Conservation (phyloP, 1,284 basidiomycete genomes). For the Ceratobasidium sp. region DNA sequence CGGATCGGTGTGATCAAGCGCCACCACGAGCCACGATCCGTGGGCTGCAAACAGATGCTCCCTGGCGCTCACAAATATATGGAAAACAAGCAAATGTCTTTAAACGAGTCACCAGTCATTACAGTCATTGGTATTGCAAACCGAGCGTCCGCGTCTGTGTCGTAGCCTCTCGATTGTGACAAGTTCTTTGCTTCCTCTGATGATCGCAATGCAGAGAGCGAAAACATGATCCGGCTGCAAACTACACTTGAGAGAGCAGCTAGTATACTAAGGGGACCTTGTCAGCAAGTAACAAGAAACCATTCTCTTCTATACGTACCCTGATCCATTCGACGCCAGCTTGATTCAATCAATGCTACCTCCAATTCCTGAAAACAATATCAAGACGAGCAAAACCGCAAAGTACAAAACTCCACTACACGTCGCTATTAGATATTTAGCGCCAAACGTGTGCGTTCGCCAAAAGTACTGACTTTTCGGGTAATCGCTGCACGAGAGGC, state of each 20-base stretch:
- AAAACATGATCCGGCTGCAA: too few species aligned
- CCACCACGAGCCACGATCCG: too few species aligned
- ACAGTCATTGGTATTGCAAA: too few species aligned
- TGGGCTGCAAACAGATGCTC: too few species aligned
- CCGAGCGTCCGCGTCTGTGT: too few species aligned
- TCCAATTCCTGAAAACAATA: slow-evolving; percentile 11
- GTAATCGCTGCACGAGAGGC: slow-evolving; percentile 5
- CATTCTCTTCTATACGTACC: slow-evolving; percentile 4
- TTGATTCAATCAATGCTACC: slow-evolving; percentile 17
- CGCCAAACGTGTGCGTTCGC: background rate
- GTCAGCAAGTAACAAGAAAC: background rate
- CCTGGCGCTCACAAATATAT: too few species aligned
- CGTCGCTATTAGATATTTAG: background rate
- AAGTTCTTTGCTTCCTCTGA: too few species aligned
- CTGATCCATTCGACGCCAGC: slow-evolving; percentile 18
- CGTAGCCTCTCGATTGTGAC: too few species aligned
- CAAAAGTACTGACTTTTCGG: background rate
- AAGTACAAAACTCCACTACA: slow-evolving; percentile 2
- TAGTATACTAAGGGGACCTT: background rate
- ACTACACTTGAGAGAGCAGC: slow-evolving; percentile 4
- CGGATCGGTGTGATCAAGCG: too few species aligned
- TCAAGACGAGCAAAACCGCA: background rate
- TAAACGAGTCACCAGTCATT: too few species aligned
- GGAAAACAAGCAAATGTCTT: too few species aligned
- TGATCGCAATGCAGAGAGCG: too few species aligned